phyloP scores from a whole-genome alignment of 2,329 filamentous ascomycete species.

The Neonectria magnoliae region DNA sequence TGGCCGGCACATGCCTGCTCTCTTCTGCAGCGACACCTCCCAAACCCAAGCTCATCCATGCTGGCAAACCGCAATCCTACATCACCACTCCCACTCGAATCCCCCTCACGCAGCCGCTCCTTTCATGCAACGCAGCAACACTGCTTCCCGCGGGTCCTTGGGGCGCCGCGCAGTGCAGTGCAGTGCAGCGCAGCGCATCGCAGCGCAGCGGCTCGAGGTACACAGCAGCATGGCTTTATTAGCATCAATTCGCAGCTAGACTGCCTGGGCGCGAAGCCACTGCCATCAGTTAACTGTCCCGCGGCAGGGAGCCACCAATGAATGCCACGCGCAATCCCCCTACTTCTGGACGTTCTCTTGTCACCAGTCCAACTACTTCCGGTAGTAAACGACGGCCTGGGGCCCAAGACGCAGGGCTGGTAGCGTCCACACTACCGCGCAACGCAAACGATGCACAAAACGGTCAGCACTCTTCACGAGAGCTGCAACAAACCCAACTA shows the following conservation, averaged over 20 bases:
- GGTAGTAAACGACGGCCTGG: not conserved
- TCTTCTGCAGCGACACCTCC: constrained; percentile 11
- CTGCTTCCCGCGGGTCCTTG: not conserved
- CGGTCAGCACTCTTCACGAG: not conserved
- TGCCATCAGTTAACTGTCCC: not conserved
- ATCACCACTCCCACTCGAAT: not conserved
- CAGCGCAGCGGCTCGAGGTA: not conserved
- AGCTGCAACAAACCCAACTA: not conserved
- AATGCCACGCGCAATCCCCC: not conserved
- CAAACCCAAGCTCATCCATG: not conserved
- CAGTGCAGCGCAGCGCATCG: not conserved
- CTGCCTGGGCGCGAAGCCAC: constrained; percentile 8
- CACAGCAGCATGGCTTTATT: constrained; percentile 17
- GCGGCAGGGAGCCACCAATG: constrained; percentile 1
- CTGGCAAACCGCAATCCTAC: not conserved
- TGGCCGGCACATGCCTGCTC: constrained; percentile 13
- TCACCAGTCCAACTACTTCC: not conserved
- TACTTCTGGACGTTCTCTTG: not conserved
- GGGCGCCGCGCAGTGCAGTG: not conserved
- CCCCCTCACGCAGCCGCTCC: not conserved
- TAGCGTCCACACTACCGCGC: not conserved
- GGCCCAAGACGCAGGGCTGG: not conserved
- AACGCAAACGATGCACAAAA: not conserved
- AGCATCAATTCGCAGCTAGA: not conserved
- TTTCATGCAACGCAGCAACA: not conserved